These are phyloP conservation scores for Globisporangium uncinulatum DNA, from an alignment of 352 stramenopile species.

Conservation along the genomic window DNA sequence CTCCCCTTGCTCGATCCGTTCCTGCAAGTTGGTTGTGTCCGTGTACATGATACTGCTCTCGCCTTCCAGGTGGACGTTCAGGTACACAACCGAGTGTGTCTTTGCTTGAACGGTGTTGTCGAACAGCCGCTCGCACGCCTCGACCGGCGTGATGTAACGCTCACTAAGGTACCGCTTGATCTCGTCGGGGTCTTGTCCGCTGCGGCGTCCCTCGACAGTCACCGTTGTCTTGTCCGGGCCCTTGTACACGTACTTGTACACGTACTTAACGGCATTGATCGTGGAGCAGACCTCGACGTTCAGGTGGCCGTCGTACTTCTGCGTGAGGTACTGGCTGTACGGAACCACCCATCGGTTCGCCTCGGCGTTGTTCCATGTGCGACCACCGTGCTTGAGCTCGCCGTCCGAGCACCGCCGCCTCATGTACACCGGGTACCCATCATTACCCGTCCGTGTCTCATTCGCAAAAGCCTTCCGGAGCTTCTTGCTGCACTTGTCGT, in stretches of 20 bases:
- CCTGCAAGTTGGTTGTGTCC: too few relatives aligned
- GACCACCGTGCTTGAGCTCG: not conserved
- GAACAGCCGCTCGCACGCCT: conserved; percentile 23
- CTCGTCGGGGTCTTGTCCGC: conserved; percentile 14
- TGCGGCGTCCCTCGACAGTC: not conserved
- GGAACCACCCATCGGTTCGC: not conserved
- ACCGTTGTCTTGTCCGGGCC: not conserved
- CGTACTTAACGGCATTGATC: conserved; percentile 1
- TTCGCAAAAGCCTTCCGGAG: conserved; percentile 1
- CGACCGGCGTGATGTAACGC: conserved; percentile 26
- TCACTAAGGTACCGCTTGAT: conserved; percentile 18
- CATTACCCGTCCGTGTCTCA: not conserved
- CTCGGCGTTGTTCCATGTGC: not conserved
- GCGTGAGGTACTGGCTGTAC: not conserved
- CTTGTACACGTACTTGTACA: conserved; percentile 5
- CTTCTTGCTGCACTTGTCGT: conserved; percentile 3
- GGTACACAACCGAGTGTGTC: conserved; percentile 13
- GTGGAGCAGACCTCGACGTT: not conserved
- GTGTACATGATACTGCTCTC: conserved; percentile 2
- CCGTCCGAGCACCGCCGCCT: not conserved
- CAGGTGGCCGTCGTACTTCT: conserved; percentile 1
- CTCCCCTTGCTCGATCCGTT: not conserved
- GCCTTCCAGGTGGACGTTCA: conserved; percentile 10
- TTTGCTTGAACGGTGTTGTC: conserved; percentile 18
- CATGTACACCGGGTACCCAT: not conserved